These are phyloP conservation scores for Thalassiosira exigua DNA, from an alignment of 352 stramenopile genomes.

Conservation along the genomic window DNA sequence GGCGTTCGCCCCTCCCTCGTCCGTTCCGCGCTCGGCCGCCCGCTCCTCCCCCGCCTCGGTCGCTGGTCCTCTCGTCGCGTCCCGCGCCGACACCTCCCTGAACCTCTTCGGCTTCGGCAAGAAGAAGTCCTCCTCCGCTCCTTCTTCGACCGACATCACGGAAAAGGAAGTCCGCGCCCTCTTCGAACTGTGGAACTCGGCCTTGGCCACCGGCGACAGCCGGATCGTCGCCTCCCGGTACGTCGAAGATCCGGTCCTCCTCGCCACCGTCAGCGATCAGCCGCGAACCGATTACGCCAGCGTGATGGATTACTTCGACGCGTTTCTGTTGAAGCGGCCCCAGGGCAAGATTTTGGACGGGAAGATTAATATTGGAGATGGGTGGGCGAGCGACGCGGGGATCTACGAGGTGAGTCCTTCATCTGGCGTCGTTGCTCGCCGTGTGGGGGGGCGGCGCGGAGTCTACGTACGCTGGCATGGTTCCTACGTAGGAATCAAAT, in stretches of 20 bases:
- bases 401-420: too few species aligned
- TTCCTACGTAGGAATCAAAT: too few species aligned
- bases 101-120: neutral
- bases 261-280: constrained; percentile 38
- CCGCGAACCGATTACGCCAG: constrained; percentile 51
- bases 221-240: constrained; percentile 45
- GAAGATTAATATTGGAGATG: constrained; percentile 57
- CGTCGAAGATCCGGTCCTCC: constrained; percentile 30
- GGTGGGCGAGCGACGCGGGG: constrained; percentile 43
- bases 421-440: too few species aligned
- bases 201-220: constrained; percentile 45
- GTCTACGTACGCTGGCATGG: too few species aligned
- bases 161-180: constrained; percentile 50
- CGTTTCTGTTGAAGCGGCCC: constrained; percentile 59
- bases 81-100: neutral
- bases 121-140: constrained; percentile 6
- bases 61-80: too few species aligned
- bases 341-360: constrained; percentile 60
- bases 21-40: too few species aligned
- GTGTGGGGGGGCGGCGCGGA: too few species aligned
- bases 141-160: constrained; percentile 26
- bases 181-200: constrained; percentile 57
- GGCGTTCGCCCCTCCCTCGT: too few species aligned
- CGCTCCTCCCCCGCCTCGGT: too few species aligned
- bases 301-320: constrained; percentile 70